Evolutionary conservation across 768 basidiomycete genomes (phyloP), one percentile per base, ranked within the genome.

Genomic region (Tephrocybe rancida): DNA sequence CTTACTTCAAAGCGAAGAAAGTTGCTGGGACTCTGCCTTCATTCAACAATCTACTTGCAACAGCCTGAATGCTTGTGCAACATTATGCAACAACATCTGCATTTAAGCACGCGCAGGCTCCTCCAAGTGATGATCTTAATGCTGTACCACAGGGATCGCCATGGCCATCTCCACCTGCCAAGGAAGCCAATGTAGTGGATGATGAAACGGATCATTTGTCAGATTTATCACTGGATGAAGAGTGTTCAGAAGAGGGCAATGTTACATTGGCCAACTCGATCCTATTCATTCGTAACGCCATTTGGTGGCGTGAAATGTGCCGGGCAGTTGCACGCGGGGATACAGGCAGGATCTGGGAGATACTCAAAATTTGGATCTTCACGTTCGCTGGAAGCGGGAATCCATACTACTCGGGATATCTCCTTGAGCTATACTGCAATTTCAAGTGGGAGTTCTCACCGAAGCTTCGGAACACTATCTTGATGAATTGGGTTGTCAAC

Each of bases 401-500:
- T 34, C 64, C 65, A 34, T 48, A 62, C 29, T 68, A 68, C 51
- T 59, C 56, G 8, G 51, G 60, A n/a, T 66, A 64, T 50, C 58
- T 68, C 3, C 57, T 68, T 16, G 64, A 68, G 44, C 21, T 65
- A 24, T 62, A 57, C 26, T 66, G 65, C 48, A 63, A 59, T 50
- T 62, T 64, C 55, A 61, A 64, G 46, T 62, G 13, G 56, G 56
- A 65, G 63, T 45, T 63, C 21, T 38, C 50, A 5, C 46, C 39
- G 10, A 50, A 34, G n/a, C 46, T 64, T 11, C 46, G 47, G 7
- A 32, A 66, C 10, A 61, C 63, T 0, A 59, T 68, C 39, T 21
- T 68, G 19, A 54, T 47, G 24, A 68, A 66, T 44, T 70, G 68
- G 68, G 55, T 71, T 5, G 66, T 70, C 29, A 67, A 67, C 27